Evolutionary conservation across 345 rosid species (phyloP).

Genomic region (Salix dunnii): DNA sequence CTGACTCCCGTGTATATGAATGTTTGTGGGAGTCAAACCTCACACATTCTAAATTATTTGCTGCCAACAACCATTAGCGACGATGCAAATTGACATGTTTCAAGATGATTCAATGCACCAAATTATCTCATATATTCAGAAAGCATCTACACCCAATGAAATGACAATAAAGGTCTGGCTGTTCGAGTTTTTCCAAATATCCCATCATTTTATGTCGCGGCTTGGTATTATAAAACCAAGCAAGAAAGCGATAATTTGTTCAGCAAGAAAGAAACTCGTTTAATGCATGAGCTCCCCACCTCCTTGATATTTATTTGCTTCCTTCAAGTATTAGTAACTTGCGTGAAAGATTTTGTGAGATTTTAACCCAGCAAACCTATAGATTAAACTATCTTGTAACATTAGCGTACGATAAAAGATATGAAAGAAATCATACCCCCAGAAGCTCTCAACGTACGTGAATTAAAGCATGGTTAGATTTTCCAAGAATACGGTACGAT

Average conservation of each 20-base stretch:
- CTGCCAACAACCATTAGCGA: background rate
- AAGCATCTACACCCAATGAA: background rate
- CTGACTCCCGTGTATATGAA: background rate
- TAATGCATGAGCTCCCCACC: background rate
- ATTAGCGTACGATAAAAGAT: no score
- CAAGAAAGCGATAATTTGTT: background rate
- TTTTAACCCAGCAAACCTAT: no score
- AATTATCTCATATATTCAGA: background rate
- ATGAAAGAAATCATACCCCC: no score
- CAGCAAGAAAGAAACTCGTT: background rate
- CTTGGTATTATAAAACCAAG: background rate
- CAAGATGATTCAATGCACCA: background rate
- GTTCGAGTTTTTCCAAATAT: background rate
- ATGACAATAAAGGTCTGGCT: background rate
- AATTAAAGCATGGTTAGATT: no score
- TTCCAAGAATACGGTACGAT: no score
- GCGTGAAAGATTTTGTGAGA: background rate
- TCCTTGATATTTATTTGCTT: background rate
- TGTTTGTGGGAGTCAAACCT: background rate
- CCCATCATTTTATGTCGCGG: background rate
- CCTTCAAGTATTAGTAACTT: background rate
- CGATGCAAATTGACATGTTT: background rate
- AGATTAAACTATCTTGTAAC: no score
- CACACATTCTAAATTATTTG: background rate
- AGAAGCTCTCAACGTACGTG: no score